phyloP scores from a whole-genome alignment of 2,329 filamentous ascomycete species.

The Ceratocystis destructans region DNA sequence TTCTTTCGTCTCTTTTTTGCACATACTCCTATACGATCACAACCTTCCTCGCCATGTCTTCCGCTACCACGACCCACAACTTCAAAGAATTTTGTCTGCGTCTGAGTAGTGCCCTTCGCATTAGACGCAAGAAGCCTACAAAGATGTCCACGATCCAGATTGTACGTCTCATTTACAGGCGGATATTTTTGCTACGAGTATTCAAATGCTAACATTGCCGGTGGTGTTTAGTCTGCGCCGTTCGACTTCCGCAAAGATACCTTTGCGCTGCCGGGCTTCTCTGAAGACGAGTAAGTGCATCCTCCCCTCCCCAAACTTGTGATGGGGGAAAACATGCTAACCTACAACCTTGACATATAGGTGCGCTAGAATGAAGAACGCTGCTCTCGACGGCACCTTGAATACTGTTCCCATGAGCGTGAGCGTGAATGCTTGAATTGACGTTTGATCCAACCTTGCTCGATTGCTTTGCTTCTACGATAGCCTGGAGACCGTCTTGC shows the following conservation, averaged over 20 bases:
- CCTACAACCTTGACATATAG: not conserved
- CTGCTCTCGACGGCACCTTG: conserved; percentile 14
- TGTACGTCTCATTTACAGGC: conserved; percentile 26
- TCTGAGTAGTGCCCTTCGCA: conserved; percentile 31
- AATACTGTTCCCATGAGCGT: conserved; percentile 15
- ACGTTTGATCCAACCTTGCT: not conserved
- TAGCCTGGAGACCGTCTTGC: not conserved
- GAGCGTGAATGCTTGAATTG: conserved; percentile 12
- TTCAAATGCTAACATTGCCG: not conserved
- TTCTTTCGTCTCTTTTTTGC: not conserved
- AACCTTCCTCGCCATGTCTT: conserved; percentile 12
- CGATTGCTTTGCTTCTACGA: not conserved
- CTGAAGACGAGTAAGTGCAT: conserved; percentile 44
- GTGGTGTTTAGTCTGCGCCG: conserved; percentile 39
- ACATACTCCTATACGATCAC: not conserved
- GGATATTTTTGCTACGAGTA: not conserved
- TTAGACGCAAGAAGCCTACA: conserved; percentile 32
- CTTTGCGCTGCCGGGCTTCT: conserved; percentile 40
- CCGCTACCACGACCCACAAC: conserved; percentile 24
- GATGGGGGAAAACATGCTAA: not conserved
- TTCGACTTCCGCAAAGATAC: conserved; percentile 45
- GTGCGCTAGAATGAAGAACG: conserved; percentile 16
- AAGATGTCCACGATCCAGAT: conserved; percentile 30
- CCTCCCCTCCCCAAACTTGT: not conserved
- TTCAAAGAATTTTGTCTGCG: conserved; percentile 34